Conservation (phyloP, 371 early-diverging fungal genomes). For the Rhizomucor pusillus region DNA sequence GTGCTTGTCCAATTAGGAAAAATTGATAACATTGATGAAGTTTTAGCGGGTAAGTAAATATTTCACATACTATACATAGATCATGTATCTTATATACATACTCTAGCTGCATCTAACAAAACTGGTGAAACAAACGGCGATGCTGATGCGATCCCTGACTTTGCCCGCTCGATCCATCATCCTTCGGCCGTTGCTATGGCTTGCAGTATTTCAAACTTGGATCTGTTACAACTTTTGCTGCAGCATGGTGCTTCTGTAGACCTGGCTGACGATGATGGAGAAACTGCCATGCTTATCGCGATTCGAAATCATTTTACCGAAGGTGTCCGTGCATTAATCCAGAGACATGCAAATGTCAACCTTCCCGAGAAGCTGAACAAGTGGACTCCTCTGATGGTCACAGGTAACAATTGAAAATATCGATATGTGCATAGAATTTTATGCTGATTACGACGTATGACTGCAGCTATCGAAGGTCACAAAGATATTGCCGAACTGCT, state of each 20-base stretch:
- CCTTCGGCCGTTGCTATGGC: slow-evolving; percentile 58
- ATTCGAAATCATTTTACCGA: slow-evolving; percentile 51
- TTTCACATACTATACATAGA: not conserved
- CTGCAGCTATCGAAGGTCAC: slow-evolving; percentile 58
- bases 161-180: slow-evolving; percentile 33
- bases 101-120: slow-evolving; percentile 3
- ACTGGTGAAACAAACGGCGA: slow-evolving; percentile 1
- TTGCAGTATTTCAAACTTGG: slow-evolving; percentile 51
- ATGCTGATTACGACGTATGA: not conserved
- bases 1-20: slow-evolving; percentile 56
- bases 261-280: slow-evolving; percentile 62
- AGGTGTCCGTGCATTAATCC: slow-evolving; percentile 52
- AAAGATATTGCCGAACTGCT: slow-evolving; percentile 46
- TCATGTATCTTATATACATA: not conserved
- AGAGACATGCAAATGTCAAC: slow-evolving; percentile 36
- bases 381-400: slow-evolving; percentile 67
- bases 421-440: not conserved
- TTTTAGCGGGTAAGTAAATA: slow-evolving; percentile 25
- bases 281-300: slow-evolving; percentile 62
- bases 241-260: slow-evolving; percentile 52
- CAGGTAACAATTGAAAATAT: slow-evolving; percentile 32
- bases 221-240: slow-evolving; percentile 48
- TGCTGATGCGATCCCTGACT: slow-evolving; percentile 29
- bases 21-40: slow-evolving; percentile 49
- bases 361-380: slow-evolving; percentile 47